Evolutionary conservation across 495 filamentous ascomycete genomes (phyloP).

Genomic region (Lasiosphaeris hirsuta): DNA sequence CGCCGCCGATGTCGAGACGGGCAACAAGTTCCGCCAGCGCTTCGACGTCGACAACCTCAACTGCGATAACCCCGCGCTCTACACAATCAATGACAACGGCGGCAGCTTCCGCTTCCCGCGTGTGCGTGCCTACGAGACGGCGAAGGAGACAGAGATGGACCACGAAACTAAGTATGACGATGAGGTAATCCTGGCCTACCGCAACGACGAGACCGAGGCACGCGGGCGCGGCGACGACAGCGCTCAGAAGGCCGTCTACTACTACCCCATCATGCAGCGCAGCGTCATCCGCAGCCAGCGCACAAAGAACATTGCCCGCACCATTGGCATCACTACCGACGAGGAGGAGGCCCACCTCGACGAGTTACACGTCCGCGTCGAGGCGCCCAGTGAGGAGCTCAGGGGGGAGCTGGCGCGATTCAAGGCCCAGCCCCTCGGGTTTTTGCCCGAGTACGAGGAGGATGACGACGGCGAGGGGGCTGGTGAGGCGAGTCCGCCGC

Average conservation of each 20-base stretch:
- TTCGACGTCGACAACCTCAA: constrained; percentile 68
- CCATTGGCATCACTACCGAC: constrained; percentile 34
- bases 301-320: constrained; percentile 52
- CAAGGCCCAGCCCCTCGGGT: constrained; percentile 39
- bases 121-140: constrained; percentile 80
- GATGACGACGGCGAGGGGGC: constrained; percentile 17
- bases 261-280: constrained; percentile 80
- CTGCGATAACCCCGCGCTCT: constrained; percentile 62
- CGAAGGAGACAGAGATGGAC: constrained; percentile 59
- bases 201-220: constrained; percentile 41
- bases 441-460: constrained; percentile 28
- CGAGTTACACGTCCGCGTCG: constrained; percentile 43
- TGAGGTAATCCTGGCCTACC: constrained; percentile 50
- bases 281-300: constrained; percentile 54
- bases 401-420: constrained; percentile 36
- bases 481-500: constrained; percentile 2
- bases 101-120: constrained; percentile 70
- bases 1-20: constrained; percentile 52
- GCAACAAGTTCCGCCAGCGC: constrained; percentile 64
- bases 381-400: constrained; percentile 41
- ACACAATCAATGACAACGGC: constrained; percentile 51
- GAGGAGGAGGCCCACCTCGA: constrained; percentile 42
- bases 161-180: constrained; percentile 62
- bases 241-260: constrained; percentile 71
- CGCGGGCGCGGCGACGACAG: constrained; percentile 26